Conservation (phyloP, 2,329 filamentous ascomycete genomes). For the Lojkania enalia region DNA sequence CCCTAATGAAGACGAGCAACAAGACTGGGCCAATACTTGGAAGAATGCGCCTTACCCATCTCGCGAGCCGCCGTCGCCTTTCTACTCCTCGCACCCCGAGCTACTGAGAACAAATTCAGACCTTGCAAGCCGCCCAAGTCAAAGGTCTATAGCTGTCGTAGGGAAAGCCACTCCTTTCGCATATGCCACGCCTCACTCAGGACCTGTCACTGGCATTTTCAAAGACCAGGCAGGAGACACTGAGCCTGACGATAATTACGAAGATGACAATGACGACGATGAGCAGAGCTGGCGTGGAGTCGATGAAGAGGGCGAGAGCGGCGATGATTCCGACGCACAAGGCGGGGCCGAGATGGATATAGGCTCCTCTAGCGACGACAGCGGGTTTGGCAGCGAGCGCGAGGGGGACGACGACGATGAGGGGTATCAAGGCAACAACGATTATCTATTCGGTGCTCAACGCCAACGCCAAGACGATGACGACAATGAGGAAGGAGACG, state of each 20-base stretch:
- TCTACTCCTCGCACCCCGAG: constrained; percentile 37
- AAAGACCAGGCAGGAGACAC: constrained; percentile 36
- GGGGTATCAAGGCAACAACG: background rate
- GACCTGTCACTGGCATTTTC: constrained; percentile 29
- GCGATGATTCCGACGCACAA: constrained; percentile 18
- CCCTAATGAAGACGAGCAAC: constrained; percentile 14
- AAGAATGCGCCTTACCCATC: constrained; percentile 49
- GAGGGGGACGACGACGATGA: constrained; percentile 24
- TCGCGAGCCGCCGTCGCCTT: constrained; percentile 49
- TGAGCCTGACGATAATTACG: constrained; percentile 39
- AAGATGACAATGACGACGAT: constrained; percentile 33
- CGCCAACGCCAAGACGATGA: constrained; percentile 2
- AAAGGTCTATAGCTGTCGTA: constrained; percentile 41
- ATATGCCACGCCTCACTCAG: constrained; percentile 75
- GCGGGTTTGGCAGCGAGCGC: constrained; percentile 34
- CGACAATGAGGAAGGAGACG: constrained; percentile 11
- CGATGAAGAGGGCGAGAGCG: constrained; percentile 23
- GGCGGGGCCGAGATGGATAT: constrained; percentile 36
- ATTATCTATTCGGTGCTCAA: constrained; percentile 3
- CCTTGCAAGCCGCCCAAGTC: constrained; percentile 47
- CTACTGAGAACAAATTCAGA: constrained; percentile 37
- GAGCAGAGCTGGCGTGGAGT: constrained; percentile 39
- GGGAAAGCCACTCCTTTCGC: constrained; percentile 60
- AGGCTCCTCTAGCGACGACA: constrained; percentile 40
- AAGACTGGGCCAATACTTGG: constrained; percentile 36